Conservation (phyloP, 768 basidiomycete species). For the Hypholoma fasciculare region DNA sequence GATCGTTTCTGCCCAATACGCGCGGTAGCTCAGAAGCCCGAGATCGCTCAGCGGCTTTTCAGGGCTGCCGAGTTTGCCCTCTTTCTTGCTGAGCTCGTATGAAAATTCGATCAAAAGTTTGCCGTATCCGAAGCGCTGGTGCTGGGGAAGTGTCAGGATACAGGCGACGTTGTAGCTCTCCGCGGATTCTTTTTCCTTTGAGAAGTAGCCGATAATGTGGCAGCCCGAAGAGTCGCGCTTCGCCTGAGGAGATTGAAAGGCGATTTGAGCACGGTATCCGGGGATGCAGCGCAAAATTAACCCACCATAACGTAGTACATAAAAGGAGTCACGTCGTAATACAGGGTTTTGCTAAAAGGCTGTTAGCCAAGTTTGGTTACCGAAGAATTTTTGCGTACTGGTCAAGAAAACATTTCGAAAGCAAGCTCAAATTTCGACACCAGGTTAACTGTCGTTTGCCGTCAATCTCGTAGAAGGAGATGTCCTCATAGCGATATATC, state of each 20-base stretch:
- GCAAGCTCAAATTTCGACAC: constrained; percentile 94
- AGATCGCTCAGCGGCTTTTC: constrained; percentile 97
- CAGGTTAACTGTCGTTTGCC: constrained; percentile 94
- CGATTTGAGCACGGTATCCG: constrained; percentile 10
- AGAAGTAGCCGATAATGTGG: constrained; percentile 97
- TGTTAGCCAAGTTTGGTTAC: constrained; percentile 12
- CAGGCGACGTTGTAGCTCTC: constrained; percentile 99
- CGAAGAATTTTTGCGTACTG: constrained; percentile 61
- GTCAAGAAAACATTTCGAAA: constrained; percentile 98
- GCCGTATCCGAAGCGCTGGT: constrained; percentile 95
- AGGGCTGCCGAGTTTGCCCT: constrained; percentile 93
- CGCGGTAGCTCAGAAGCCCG: constrained; percentile 88
- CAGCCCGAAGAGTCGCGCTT: constrained; percentile 88
- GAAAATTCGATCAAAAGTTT: constrained; percentile 97
- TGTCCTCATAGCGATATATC: constrained; percentile 96
- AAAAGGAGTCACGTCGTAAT: constrained; percentile 99
- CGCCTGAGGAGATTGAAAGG: constrained; percentile 41
- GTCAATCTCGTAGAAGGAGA: constrained; percentile 98
- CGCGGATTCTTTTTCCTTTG: constrained; percentile 97
- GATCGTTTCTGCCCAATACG: constrained; percentile 97
- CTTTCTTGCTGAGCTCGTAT: constrained; percentile 96
- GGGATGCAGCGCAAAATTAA: constrained; percentile 8
- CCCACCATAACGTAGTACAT: constrained; percentile 98
- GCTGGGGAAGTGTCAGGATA: constrained; percentile 97
- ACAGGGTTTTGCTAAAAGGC: constrained; percentile 84